Base-by-base conservation (phyloP, 2,329 filamentous ascomycete genomes). In the Phialophora macrospora region DNA sequence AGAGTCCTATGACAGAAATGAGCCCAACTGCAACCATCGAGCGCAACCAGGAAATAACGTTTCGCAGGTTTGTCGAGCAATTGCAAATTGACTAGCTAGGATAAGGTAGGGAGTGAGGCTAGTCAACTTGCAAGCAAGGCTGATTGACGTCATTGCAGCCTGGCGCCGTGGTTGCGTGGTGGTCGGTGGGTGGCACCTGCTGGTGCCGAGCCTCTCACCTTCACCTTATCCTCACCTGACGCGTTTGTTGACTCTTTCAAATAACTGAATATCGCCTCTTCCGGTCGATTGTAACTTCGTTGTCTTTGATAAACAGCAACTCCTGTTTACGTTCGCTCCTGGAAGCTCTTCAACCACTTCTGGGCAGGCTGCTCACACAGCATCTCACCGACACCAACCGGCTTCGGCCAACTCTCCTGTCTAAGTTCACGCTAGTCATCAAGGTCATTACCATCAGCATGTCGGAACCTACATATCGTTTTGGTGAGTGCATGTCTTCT, bases 401-500 rank as follows among this genome's bases (percentile, higher is more conserved):
- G 6, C 17, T 44, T 44, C 38, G 5, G 14, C 6, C 28, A 9
- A 5, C 20, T 32, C 58, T 28, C 11, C 12, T 14, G 26, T 2
- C 30, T 8, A 51, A 34, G 44, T 48, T 34, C 11, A 34, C 32
- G 44, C 44, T 48, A 17, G 9, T n/a, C 44, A 52, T 24, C 22
- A 7, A 22, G 49, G 24, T 28, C 14, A 24, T 22, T 52, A 17
- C 51, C 54, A 1, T 9, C 55, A 57, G 41, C 51, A 68, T 68
- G 49, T 66, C 66, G 46, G 62, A 61, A 11, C 34, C 67, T 22
- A 62, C 59, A 4, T 69, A 69, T 63, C 67, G 67, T 48, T 67
- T 69, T 34, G 67, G 67, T 69, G 24, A 63, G 67, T 62, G 6
- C 26, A 30, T 28, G 11, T 30, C 4, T 28, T 30, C 24, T 22